Base-by-base conservation (phyloP, 768 basidiomycete species). In the Mycena alexandri region DNA sequence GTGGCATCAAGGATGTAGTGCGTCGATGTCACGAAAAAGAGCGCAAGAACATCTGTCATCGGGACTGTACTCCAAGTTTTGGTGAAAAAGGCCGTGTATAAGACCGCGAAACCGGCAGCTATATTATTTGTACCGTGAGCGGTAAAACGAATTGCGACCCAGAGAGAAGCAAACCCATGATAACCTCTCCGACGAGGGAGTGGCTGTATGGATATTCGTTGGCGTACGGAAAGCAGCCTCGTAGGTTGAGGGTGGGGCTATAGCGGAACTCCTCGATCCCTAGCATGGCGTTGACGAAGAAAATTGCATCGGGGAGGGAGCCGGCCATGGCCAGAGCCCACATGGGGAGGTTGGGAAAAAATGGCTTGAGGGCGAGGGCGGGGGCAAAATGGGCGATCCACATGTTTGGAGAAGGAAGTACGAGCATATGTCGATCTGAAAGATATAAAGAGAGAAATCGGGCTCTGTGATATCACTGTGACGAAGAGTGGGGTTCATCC, bases 1-100 rank as follows among this genome's bases (percentile, higher is more conserved):
- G 55, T 57, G 55, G 42, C 55, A 57, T 57, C 55, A 57, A 57
- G 55, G 55, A 57, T 57, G 55, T 57, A 57, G 55, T 57, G 55
- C 25, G 55, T 57, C 25, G 55, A 57, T 57, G 55, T 57, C 55
- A 57, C 55, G 55, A 57, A 57, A 57, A 57, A 57, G 42, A 57
- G 55, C 55, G 55, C 55, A 57, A 57, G 55, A 43, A 57, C 43
- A 57, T 57, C 55, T 43, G 55, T 57, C 55, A 57, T 44, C 55
- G 55, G 55, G 42, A 57, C 55, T 57, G 55, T 44, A 57, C 55
- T 57, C 55, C 55, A 57, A 57, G 2, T 57, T 57, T 57, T 57
- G 55, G 55, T 57, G 55, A 57, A 57, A 43, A 57, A 57, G 42
- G 55, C 55, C 55, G 55, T 57, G 55, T 57, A 57, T 57, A 57